These are phyloP conservation scores for Excoecaria agallocha DNA, from an alignment of 345 rosid genomes.

Conservation along the genomic window DNA sequence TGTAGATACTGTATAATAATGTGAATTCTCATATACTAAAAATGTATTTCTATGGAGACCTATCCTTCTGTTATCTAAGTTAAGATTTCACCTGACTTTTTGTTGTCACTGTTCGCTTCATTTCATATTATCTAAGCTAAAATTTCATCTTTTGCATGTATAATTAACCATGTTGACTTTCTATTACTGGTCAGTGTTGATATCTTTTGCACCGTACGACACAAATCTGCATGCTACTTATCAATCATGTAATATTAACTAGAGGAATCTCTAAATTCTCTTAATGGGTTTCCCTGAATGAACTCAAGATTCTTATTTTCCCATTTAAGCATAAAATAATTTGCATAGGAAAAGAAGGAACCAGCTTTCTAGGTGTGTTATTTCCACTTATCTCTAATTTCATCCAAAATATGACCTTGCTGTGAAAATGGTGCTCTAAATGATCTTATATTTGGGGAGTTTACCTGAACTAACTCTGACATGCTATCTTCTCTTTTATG, in stretches of 20 bases:
- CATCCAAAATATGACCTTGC: neutral
- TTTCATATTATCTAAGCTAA: neutral
- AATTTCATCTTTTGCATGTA: neutral
- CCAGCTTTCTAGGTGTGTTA: neutral
- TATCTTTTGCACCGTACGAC: neutral
- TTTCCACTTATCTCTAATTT: neutral
- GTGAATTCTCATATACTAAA: neutral
- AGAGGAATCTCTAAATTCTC: neutral
- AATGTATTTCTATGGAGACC: neutral
- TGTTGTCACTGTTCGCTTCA: neutral
- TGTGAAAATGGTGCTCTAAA: conserved; percentile 1
- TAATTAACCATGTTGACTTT: neutral
- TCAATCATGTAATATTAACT: neutral
- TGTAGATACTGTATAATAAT: neutral
- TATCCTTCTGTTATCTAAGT: neutral
- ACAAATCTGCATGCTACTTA: neutral
- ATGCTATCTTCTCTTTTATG: neutral
- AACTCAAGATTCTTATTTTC: neutral
- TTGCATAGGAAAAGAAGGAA: neutral
- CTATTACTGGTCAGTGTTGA: neutral
- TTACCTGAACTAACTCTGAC: neutral
- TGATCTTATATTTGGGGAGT: neutral
- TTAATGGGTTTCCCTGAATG: neutral
- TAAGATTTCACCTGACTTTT: neutral
- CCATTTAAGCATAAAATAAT: neutral